These are phyloP conservation scores for Chenopodium quinoa DNA, from an alignment of 148 eudicot genomes.

Conservation along the genomic window DNA sequence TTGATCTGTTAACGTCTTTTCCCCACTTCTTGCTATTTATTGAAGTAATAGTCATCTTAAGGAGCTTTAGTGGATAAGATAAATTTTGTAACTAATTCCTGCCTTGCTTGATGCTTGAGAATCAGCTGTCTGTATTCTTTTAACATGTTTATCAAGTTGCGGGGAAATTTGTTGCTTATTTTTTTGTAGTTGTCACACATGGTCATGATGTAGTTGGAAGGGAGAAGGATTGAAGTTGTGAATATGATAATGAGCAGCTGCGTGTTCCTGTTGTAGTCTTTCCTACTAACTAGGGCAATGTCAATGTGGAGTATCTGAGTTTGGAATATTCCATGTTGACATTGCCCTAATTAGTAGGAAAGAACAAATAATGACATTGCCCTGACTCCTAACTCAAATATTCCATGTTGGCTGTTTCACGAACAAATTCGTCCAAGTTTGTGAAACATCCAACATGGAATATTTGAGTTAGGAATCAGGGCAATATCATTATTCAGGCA, in stretches of 20 bases:
- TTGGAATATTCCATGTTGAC: too few species aligned
- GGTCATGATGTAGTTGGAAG: not conserved
- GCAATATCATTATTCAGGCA: not conserved
- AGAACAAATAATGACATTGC: not conserved
- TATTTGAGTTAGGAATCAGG: not conserved
- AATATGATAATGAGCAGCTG: not conserved
- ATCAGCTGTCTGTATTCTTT: not conserved
- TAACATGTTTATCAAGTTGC: not conserved
- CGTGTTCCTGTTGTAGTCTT: not conserved
- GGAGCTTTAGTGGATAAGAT: not conserved
- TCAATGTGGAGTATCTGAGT: too few species aligned
- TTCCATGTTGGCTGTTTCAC: not conserved
- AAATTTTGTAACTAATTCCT: not conserved
- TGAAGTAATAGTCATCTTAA: not conserved
- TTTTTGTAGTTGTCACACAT: not conserved
- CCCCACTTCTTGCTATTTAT: not conserved
- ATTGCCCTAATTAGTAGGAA: not conserved
- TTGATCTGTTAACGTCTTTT: not conserved
- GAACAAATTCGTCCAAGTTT: too few species aligned
- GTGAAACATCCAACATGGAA: not conserved
- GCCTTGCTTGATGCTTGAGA: not conserved
- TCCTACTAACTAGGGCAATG: too few species aligned
- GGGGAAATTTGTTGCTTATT: not conserved
- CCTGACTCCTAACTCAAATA: not conserved
- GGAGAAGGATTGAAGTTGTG: not conserved